Evolutionary conservation across 331 rosid genomes (phyloP), one percentile per base, ranked within the genome.

Genomic region (Malus hybrid): DNA sequence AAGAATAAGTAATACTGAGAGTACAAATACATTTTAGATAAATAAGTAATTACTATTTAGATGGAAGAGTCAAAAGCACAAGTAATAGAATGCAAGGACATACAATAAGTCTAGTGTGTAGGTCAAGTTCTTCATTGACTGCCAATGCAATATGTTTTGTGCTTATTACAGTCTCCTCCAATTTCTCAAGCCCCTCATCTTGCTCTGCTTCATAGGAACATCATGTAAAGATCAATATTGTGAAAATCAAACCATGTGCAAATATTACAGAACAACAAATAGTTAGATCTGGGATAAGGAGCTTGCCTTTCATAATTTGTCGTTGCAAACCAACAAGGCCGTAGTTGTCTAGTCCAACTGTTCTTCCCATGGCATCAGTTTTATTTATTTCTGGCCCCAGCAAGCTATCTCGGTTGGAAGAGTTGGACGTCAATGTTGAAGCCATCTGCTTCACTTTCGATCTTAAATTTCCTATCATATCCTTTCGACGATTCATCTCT

Each of bases 121-220:
- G 92, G 75, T 66, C 88, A 73, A 94, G 88, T 80, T 94, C 97
- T 87, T 94, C 99, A 73, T 92, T 92, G 80, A 94, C 99, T n/a
- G 99, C 97, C 87, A 94, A 79, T 20, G 99, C 99, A 84, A 94
- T 94, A 85, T 94, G 99, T 80, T 94, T 94, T 28, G 99, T 94
- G 86, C 99, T 94, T 60, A 80, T 46, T 70, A 94, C 95, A 62
- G 97, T 94, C 77, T 84, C 92, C 88, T 94, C 99, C 86, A 94
- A 85, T 77, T 90, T 92, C 87, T 87, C 97, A 62, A 94, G 97
- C 80, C 96, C 99, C 29, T 90, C 97, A 12, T 92, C 99, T 94
- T 94, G 99, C 81, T 94, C 97, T 94, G 96, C 71, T 83, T 59
- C 52, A 77, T 81, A 71, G 80, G 72, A 33, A 83, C 50, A 36